Percentiles rank a stretch among this genome's conserved stretches.
Evolutionary conservation across 1,284 basidiomycete genomes (phyloP).

Genomic region (Pterula multifida): DNA sequence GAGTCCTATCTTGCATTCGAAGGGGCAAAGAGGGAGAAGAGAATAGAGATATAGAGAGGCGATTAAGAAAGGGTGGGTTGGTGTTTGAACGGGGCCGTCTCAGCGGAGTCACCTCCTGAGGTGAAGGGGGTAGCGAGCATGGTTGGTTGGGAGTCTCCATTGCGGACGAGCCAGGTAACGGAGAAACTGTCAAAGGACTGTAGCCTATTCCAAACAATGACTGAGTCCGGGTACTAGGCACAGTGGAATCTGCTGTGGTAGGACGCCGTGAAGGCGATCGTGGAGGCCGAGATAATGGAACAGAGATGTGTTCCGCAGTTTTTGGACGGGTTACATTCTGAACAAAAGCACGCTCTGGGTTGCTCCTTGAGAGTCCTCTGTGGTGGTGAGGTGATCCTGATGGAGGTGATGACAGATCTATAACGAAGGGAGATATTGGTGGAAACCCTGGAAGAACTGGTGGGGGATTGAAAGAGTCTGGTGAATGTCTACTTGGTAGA

Average conservation of each 20-base stretch:
- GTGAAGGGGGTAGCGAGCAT: conserved; percentile 9
- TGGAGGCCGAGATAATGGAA: conserved; percentile 13
- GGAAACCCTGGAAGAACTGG: conserved; percentile 31
- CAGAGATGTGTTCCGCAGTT: conserved; percentile 2
- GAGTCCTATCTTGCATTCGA: conserved; percentile 15
- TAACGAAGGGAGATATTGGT: conserved; percentile 39
- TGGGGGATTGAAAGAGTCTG: conserved; percentile 12
- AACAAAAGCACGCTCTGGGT: conserved; percentile 31
- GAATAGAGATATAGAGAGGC: conserved; percentile 60
- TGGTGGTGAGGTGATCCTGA: conserved; percentile 17
- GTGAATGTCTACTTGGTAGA: background rate
- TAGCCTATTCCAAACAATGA: conserved; percentile 11
- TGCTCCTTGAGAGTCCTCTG: conserved; percentile 33
- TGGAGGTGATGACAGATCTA: conserved; percentile 23
- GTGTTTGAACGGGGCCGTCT: conserved; percentile 47
- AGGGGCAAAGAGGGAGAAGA: conserved; percentile 29
- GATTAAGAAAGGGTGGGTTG: conserved; percentile 59
- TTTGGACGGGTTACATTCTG: conserved; percentile 12
- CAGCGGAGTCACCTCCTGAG: conserved; percentile 9
- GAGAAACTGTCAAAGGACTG: conserved; percentile 10
- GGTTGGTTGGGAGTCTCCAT: conserved; percentile 10
- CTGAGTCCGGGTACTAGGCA: conserved; percentile 11
- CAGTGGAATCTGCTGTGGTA: conserved; percentile 20
- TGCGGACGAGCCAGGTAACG: conserved; percentile 11
- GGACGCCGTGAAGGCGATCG: conserved; percentile 11